These are phyloP conservation scores for Arachnopeziza araneosa DNA, from an alignment of 2,329 filamentous ascomycete species.

Conservation along the genomic window DNA sequence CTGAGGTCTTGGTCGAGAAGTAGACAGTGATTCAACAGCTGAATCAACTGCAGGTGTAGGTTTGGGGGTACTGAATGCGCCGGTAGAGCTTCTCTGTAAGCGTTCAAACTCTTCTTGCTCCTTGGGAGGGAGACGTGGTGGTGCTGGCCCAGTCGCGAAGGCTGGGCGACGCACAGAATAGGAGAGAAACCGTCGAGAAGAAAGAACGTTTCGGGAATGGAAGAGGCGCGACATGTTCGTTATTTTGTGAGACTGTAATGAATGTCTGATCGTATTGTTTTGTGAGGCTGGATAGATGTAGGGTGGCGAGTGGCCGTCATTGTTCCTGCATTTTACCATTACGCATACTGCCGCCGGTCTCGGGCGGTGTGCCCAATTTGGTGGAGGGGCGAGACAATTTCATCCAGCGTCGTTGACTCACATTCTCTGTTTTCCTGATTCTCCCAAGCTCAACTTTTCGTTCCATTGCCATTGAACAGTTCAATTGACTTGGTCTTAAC, in stretches of 20 bases:
- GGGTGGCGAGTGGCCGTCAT: not conserved
- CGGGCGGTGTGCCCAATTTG: conserved; percentile 18
- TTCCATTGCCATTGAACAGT: not conserved
- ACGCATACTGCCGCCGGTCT: conserved; percentile 8
- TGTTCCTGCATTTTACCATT: not conserved
- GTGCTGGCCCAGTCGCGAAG: conserved; percentile 57
- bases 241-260: not conserved
- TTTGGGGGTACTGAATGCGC: conserved; percentile 64
- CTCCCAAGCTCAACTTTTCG: not conserved
- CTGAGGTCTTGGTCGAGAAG: conserved; percentile 30
- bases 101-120: conserved; percentile 88
- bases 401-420: conserved; percentile 16
- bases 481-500: not conserved
- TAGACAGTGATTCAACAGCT: conserved; percentile 12
- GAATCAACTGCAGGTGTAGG: conserved; percentile 5
- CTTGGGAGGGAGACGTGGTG: conserved; percentile 79
- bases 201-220: conserved; percentile 21
- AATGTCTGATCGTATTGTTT: not conserved
- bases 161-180: conserved; percentile 25
- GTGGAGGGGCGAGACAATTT: conserved; percentile 17
- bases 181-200: conserved; percentile 26
- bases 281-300: not conserved
- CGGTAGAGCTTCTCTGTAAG: conserved; percentile 73
- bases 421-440: not conserved
- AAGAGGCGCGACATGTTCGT: conserved; percentile 26